Conservation (phyloP, 2,329 filamentous ascomycete genomes). For the Ploettnerulaceae sp. region DNA sequence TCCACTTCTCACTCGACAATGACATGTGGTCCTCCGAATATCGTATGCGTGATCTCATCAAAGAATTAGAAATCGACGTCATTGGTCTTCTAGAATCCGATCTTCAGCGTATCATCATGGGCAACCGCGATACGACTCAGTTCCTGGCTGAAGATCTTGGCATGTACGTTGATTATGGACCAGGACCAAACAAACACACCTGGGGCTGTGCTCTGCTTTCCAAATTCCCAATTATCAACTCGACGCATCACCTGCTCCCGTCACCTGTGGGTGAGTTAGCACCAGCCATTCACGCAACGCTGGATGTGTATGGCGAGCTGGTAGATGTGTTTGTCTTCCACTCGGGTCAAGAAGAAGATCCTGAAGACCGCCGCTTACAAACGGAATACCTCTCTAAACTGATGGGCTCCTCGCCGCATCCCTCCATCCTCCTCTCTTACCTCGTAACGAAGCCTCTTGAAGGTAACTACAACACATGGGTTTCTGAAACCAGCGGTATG, state of each 20-base stretch:
- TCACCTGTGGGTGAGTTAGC: constrained; percentile 92
- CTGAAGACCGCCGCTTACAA: constrained; percentile 84
- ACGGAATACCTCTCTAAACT: constrained; percentile 78
- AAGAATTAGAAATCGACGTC: constrained; percentile 95
- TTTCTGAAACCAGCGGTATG: constrained; percentile 83
- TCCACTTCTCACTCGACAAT: constrained; percentile 96
- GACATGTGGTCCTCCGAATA: constrained; percentile 98
- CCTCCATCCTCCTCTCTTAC: constrained; percentile 82
- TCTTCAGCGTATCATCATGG: constrained; percentile 97
- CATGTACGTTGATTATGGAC: constrained; percentile 98
- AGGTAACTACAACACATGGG: constrained; percentile 96
- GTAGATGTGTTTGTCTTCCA: constrained; percentile 98
- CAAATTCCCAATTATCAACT: constrained; percentile 97
- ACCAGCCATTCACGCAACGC: constrained; percentile 92
- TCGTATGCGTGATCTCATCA: constrained; percentile 85
- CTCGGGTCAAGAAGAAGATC: constrained; percentile 95
- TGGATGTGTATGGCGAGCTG: constrained; percentile 84
- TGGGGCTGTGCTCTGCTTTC: constrained; percentile 92
- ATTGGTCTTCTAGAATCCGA: constrained; percentile 93
- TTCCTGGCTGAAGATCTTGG: constrained; percentile 92
- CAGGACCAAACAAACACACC: constrained; percentile 97
- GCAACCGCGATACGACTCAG: constrained; percentile 93
- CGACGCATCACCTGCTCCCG: constrained; percentile 89
- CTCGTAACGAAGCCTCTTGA: constrained; percentile 84
- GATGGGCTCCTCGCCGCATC: constrained; percentile 78